Base-by-base conservation (phyloP, 345 rosid genomes). In the Iberis pinnata region DNA sequence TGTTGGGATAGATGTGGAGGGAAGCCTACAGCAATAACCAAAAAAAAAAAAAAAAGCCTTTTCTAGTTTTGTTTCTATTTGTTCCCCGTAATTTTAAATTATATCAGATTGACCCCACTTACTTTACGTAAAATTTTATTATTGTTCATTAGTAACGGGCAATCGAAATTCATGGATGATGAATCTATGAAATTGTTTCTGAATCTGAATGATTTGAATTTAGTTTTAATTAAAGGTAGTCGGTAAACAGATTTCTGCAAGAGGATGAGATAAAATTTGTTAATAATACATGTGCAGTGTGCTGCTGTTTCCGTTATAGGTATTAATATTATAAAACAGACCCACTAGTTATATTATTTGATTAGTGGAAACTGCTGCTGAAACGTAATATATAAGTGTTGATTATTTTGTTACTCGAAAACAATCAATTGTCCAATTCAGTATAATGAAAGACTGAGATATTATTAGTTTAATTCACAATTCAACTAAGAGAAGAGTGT, bases 1-100 rank as follows among this genome's bases (percentile, higher is more conserved):
- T 64, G 77, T 80, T 78, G 77, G 80, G 81, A 71, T 76, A 57
- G 75, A 74, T 71, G 77, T 80, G 86, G 84, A 78, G 89, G 89
- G 89, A 79, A 77, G 76, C 58, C 40, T 60, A 56, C 61, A 52
- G 38, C 48, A 22, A 38, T 41, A 47, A 26, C 2, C 18, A 17
- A 37, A 25, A 27, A 14, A 29, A 15, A 15, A 49, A 43, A 52
- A 20, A n/a, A 18, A 12, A 8, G 2, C 0, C 4, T 1, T 26
- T 20, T 49, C 44, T 6, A 15, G 10, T 31, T 53, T 60, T 40
- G 17, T 41, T 63, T 63, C 56, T 58, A 52, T 43, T 69, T 63
- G 6, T 52, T 69, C 50, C 73, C 65, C 60, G 1, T 9, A 4
- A 1, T 42, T 62, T 56, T 69, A 4, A 42, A 56, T 25, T 27